Percentiles rank a stretch among this genome's conserved stretches.
These are phyloP conservation scores for Salix dunnii DNA, from an alignment of 345 rosid species.

Conservation along the genomic window DNA sequence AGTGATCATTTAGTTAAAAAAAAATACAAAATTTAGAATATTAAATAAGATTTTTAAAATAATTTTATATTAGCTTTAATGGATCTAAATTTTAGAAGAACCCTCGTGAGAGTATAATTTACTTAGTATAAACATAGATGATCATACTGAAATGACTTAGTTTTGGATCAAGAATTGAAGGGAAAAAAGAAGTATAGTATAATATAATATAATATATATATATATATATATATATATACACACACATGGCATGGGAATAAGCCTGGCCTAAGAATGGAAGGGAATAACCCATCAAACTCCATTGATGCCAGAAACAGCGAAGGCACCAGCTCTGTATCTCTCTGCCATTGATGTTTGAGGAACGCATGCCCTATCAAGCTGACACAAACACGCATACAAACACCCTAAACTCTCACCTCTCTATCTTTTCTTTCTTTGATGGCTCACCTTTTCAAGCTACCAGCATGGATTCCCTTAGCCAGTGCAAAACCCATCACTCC, in stretches of 20 bases:
- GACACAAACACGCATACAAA: conserved; percentile 26
- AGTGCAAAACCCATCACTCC: conserved; percentile 46
- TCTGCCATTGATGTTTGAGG: conserved; percentile 22
- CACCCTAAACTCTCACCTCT: background rate
- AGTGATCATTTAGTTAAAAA: no score
- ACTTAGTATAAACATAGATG: no score
- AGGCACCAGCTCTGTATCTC: background rate
- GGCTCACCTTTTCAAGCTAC: conserved; percentile 57
- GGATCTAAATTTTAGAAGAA: no score
- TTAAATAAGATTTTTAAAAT: no score
- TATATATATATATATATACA: no score
- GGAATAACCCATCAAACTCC: conserved; percentile 4
- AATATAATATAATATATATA: no score
- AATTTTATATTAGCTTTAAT: no score
- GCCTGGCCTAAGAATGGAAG: background rate
- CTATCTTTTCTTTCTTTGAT: background rate
- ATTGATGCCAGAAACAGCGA: conserved; percentile 18
- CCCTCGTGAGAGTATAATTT: no score
- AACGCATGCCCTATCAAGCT: conserved; percentile 38
- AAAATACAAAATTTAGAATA: no score
- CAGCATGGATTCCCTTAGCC: conserved; percentile 54
- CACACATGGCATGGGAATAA: background rate
- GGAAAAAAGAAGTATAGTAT: background rate
- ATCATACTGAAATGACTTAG: background rate
- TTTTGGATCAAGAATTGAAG: background rate